A percentile compares a stretch with the other conserved stretches of the same genome.
Evolutionary conservation across 192 early-diverging fungal genomes (phyloP).

Genomic region (Coemansia sp.): DNA sequence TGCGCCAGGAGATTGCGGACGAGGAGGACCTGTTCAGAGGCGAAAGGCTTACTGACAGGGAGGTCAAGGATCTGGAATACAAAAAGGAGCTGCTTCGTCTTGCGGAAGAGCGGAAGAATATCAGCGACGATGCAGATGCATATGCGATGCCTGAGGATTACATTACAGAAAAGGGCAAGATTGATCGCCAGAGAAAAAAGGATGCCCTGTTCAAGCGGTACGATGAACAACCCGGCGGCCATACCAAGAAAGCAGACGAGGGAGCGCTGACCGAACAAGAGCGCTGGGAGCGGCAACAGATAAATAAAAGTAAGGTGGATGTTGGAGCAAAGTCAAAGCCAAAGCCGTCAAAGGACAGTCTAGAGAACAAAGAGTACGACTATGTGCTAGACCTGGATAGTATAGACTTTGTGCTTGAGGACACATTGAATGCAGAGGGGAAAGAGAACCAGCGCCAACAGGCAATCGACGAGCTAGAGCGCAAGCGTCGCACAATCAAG

Average conservation of each 20-base stretch:
- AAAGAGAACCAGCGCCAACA: slow-evolving; percentile 60
- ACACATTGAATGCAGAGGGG: slow-evolving; percentile 60
- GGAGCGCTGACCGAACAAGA: slow-evolving; percentile 72
- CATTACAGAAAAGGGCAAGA: slow-evolving; percentile 97
- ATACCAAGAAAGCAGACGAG: slow-evolving; percentile 34
- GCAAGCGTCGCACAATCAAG: slow-evolving; percentile 59
- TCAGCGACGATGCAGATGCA: slow-evolving; percentile 78
- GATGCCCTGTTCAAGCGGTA: slow-evolving; percentile 86
- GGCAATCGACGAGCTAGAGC: slow-evolving; percentile 65
- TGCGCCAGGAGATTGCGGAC: slow-evolving; percentile 79
- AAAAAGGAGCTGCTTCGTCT: slow-evolving; percentile 83
- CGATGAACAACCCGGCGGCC: slow-evolving; percentile 65
- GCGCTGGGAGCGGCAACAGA: slow-evolving; percentile 89
- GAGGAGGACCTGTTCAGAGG: slow-evolving; percentile 81
- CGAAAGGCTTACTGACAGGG: slow-evolving; percentile 74
- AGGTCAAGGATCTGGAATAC: slow-evolving; percentile 75
- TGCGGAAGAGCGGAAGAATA: slow-evolving; percentile 79
- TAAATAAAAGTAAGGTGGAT: slow-evolving; percentile 60
- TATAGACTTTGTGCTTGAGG: slow-evolving; percentile 88
- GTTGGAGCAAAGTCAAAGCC: slow-evolving; percentile 57
- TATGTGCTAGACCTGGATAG: slow-evolving; percentile 93
- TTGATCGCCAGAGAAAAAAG: slow-evolving; percentile 93
- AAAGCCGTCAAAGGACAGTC: slow-evolving; percentile 48
- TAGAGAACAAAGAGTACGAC: slow-evolving; percentile 72
- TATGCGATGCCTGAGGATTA: slow-evolving; percentile 94